phyloP scores from a whole-genome alignment of 164 flowering plant genomes.

The Kingdonia uniflora region DNA sequence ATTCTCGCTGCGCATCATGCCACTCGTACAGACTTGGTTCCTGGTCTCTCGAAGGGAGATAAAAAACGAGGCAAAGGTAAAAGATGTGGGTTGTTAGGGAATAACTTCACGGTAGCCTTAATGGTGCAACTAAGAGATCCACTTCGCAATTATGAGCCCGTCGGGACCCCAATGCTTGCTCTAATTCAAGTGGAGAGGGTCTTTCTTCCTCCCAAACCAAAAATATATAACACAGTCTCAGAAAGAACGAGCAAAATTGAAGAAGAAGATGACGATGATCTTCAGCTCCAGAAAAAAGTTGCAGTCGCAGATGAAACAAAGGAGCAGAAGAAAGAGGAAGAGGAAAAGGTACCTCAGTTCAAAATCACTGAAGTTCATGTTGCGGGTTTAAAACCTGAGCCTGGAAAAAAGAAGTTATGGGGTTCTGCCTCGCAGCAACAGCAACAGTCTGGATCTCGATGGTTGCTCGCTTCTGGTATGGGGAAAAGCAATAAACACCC shows the following conservation, averaged over 20 bases:
- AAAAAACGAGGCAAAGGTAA: slow-evolving; percentile 42
- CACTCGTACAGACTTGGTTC: slow-evolving; percentile 29
- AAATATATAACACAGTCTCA: slow-evolving; percentile 50
- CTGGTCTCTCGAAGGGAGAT: slow-evolving; percentile 43
- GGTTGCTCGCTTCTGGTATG: slow-evolving; percentile 86
- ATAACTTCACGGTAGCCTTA: slow-evolving; percentile 81
- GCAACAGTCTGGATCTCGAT: slow-evolving; percentile 83
- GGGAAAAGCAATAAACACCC: slow-evolving; percentile 57
- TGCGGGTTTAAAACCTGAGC: slow-evolving; percentile 46
- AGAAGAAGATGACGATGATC: slow-evolving; percentile 39
- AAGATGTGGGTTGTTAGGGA: slow-evolving; percentile 75
- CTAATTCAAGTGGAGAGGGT: slow-evolving; percentile 88
- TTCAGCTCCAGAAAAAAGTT: slow-evolving; percentile 12
- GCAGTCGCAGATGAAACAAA: slow-evolving; percentile 19
- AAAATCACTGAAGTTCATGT: slow-evolving; percentile 53
- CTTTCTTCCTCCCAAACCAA: slow-evolving; percentile 77
- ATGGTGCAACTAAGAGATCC: slow-evolving; percentile 97
- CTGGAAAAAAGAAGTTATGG: slow-evolving; percentile 38
- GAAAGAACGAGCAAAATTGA: slow-evolving; percentile 22
- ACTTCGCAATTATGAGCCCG: slow-evolving; percentile 79
- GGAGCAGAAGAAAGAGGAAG: slow-evolving; percentile 30
- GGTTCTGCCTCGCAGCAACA: slow-evolving; percentile 27
- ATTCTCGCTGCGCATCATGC: slow-evolving; percentile 92
- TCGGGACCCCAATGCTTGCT: slow-evolving; percentile 95
- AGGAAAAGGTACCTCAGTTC: slow-evolving; percentile 45